Evolutionary conservation across 2,329 filamentous ascomycete genomes (phyloP).

Genomic region (Pestalotiopsis fici): DNA sequence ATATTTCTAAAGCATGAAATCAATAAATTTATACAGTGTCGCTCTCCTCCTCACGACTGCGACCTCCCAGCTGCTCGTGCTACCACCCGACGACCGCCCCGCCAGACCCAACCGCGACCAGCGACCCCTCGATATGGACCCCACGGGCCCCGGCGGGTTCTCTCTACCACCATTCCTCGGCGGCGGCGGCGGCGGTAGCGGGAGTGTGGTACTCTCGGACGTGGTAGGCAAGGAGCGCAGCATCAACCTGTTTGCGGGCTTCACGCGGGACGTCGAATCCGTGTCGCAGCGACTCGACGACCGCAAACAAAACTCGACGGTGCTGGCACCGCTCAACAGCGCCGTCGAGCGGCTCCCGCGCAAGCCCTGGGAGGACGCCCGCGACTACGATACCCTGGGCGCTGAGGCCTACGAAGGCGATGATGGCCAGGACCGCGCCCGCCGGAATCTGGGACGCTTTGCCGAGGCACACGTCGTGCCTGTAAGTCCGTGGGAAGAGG

Average conservation of each 20-base stretch:
- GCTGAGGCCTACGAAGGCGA: conserved; percentile 74
- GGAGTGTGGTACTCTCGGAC: conserved; percentile 74
- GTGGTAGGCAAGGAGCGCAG: conserved; percentile 77
- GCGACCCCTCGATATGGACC: conserved; percentile 31
- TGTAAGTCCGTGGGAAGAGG: conserved; percentile 72
- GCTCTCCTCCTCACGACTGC: conserved; percentile 13
- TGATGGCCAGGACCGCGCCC: conserved; percentile 74
- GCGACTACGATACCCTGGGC: conserved; percentile 70
- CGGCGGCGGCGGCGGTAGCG: conserved; percentile 26
- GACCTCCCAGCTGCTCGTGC: conserved; percentile 19
- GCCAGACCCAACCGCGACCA: conserved; percentile 18
- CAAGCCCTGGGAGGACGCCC: conserved; percentile 83
- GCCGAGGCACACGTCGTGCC: conserved; percentile 84
- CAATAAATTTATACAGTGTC: background rate
- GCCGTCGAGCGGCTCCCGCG: conserved; percentile 76
- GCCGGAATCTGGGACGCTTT: conserved; percentile 75
- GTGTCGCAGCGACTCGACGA: conserved; percentile 71
- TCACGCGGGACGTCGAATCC: conserved; percentile 74
- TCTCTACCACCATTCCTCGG: conserved; percentile 6
- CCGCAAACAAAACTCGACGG: conserved; percentile 69
- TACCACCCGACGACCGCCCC: conserved; percentile 19
- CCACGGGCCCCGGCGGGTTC: conserved; percentile 15
- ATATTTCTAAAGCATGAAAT: conserved; percentile 4
- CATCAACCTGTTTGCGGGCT: conserved; percentile 82
- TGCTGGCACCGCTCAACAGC: conserved; percentile 84